A percentile compares a stretch with the other conserved stretches of the same genome.
These are phyloP conservation scores for Hymenoscyphus albidus DNA, from an alignment of 2,329 filamentous ascomycete species.

Conservation along the genomic window DNA sequence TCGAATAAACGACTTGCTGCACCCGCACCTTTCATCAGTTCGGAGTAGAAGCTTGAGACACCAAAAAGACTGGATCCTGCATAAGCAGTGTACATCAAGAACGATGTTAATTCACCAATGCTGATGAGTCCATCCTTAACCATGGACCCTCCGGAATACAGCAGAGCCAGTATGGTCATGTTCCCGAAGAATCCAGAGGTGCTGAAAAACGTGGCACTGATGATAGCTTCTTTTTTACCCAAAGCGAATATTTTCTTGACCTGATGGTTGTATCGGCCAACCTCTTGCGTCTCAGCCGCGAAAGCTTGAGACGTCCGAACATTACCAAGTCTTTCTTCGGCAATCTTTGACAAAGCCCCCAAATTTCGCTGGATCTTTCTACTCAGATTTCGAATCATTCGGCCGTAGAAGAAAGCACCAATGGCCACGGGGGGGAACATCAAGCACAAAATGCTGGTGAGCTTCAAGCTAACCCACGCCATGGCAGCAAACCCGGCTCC, in stretches of 20 bases:
- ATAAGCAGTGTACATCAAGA: conserved; percentile 97
- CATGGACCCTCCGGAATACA: conserved; percentile 87
- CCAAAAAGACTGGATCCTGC: conserved; percentile 85
- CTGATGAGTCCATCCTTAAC: conserved; percentile 83
- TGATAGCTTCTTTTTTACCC: conserved; percentile 79
- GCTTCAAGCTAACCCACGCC: conserved; percentile 89
- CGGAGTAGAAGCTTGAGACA: conserved; percentile 92
- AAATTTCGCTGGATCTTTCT: conserved; percentile 91
- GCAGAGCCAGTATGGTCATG: conserved; percentile 87
- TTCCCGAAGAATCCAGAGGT: conserved; percentile 90
- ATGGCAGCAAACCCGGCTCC: conserved; percentile 86
- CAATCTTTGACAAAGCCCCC: conserved; percentile 91
- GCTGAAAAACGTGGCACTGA: conserved; percentile 86
- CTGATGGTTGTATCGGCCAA: conserved; percentile 86
- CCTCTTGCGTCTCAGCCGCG: conserved; percentile 86
- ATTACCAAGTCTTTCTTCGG: conserved; percentile 95
- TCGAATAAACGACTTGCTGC: conserved; percentile 96
- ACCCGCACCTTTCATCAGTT: conserved; percentile 98
- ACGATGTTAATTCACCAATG: conserved; percentile 89
- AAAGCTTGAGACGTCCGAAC: conserved; percentile 97
- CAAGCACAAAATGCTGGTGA: conserved; percentile 80
- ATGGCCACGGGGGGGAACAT: conserved; percentile 90
- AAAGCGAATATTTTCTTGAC: conserved; percentile 88
- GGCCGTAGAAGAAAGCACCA: conserved; percentile 86
- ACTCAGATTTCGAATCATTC: conserved; percentile 83